Conservation (phyloP, 805 yeast species). For the Myxozyma monticola region DNA sequence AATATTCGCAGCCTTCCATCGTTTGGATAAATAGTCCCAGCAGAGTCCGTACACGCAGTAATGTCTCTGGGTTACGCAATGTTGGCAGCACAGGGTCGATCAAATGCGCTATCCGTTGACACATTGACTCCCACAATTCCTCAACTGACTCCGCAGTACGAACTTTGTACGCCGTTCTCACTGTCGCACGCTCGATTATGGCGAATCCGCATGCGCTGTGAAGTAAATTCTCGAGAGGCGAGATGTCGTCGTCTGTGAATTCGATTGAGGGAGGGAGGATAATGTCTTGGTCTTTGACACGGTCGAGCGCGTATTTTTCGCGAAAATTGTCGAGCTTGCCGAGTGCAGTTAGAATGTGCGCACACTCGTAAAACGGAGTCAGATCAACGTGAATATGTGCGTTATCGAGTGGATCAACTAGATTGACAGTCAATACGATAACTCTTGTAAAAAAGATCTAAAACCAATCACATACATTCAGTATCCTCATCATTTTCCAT, state of each 20-base stretch:
- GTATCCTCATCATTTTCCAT: slow-evolving; percentile 56
- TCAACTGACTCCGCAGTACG: slow-evolving; percentile 62
- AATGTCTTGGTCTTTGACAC: slow-evolving; percentile 67
- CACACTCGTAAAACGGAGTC: slow-evolving; percentile 77
- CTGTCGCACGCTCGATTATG: slow-evolving; percentile 68
- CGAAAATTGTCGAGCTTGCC: slow-evolving; percentile 63
- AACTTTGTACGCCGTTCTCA: slow-evolving; percentile 57
- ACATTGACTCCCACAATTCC: slow-evolving; percentile 75
- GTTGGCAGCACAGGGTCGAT: slow-evolving; percentile 42
- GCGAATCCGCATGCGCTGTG: slow-evolving; percentile 72
- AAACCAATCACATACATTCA: slow-evolving; percentile 27
- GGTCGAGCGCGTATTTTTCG: slow-evolving; percentile 65
- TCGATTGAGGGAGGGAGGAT: slow-evolving; percentile 64
- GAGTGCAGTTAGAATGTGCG: slow-evolving; percentile 75
- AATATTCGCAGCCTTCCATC: slow-evolving; percentile 66
- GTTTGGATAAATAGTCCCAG: slow-evolving; percentile 73
- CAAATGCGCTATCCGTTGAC: slow-evolving; percentile 37
- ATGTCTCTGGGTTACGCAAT: slow-evolving; percentile 34
- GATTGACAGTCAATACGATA: neutral
- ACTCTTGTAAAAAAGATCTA: neutral
- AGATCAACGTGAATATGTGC: slow-evolving; percentile 54
- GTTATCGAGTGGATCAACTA: slow-evolving; percentile 51
- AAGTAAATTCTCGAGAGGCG: slow-evolving; percentile 56
- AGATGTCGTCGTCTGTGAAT: slow-evolving; percentile 28
- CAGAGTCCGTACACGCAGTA: slow-evolving; percentile 58